phyloP scores from a whole-genome alignment of 1,284 basidiomycete genomes.

The Ganoderma lucidum region DNA sequence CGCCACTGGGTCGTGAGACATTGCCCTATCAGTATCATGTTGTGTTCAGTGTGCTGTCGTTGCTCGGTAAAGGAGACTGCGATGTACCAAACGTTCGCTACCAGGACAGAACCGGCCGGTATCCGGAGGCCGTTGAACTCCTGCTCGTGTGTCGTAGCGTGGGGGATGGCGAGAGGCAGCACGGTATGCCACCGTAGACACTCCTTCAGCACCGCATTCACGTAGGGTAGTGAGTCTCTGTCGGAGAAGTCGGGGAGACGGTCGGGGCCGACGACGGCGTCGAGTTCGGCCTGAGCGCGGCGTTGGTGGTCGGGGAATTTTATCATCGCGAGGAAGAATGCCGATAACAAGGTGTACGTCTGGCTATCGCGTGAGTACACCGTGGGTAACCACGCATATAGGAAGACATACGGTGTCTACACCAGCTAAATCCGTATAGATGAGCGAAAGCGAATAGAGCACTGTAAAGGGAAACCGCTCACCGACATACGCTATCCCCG shows the following conservation, averaged over 20 bases:
- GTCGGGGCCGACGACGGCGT: conserved; percentile 38
- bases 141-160: conserved; percentile 26
- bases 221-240: conserved; percentile 38
- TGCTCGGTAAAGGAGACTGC: too few relatives aligned
- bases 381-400: neutral
- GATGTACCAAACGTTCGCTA: conserved; percentile 26
- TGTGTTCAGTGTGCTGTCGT: too few relatives aligned
- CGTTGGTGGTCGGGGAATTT: conserved; percentile 39
- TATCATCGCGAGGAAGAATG: conserved; percentile 42
- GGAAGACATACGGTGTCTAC: neutral
- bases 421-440: neutral
- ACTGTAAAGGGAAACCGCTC: neutral
- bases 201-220: conserved; percentile 44
- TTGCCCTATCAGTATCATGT: conserved; percentile 17
- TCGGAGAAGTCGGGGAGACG: conserved; percentile 43
- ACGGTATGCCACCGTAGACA: conserved; percentile 40
- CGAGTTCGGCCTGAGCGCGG: conserved; percentile 42
- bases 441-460: neutral
- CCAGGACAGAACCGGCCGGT: conserved; percentile 29
- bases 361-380: neutral
- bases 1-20: conserved; percentile 25
- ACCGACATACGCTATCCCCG: conserved; percentile 1
- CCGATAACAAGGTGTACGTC: conserved; percentile 21
- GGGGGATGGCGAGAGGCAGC: conserved; percentile 25
- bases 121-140: conserved; percentile 33